phyloP scores from a whole-genome alignment of 148 eudicot genomes.

The Chenopodium suecicum region DNA sequence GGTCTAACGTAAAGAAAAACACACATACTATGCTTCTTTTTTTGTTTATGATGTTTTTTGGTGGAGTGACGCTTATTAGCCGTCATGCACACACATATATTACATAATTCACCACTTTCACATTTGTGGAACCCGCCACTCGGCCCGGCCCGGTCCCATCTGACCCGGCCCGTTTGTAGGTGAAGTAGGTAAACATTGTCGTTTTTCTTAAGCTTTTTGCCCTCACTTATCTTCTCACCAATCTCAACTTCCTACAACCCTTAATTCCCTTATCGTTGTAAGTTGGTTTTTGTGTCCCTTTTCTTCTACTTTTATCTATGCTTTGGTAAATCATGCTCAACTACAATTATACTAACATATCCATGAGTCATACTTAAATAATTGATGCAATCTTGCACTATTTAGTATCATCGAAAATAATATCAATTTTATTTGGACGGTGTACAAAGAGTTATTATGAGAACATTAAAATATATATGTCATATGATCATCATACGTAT shows the following conservation, averaged over 20 bases:
- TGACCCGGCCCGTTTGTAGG: neutral
- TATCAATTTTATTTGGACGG: too few relatives aligned
- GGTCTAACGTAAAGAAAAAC: neutral
- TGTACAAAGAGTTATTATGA: too few relatives aligned
- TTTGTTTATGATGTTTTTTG: neutral
- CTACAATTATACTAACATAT: neutral
- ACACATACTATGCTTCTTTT: neutral
- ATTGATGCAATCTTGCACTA: too few relatives aligned
- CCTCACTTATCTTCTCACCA: slow-evolving; percentile 17
- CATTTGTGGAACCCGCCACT: neutral
- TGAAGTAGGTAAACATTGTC: slow-evolving; percentile 30
- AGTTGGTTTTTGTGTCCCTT: neutral
- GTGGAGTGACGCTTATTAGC: slow-evolving; percentile 18
- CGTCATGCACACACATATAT: slow-evolving; percentile 13
- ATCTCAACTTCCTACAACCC: slow-evolving; percentile 2
- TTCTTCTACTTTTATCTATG: neutral
- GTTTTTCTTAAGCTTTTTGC: neutral
- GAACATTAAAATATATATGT: too few relatives aligned
- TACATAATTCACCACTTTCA: neutral
- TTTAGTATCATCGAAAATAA: too few relatives aligned
- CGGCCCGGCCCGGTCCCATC: neutral
- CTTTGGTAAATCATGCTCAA: neutral
- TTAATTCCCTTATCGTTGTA: neutral
- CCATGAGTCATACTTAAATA: too few relatives aligned
- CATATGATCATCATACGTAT: too few relatives aligned